Evolutionary conservation across 192 early-diverging fungal species (phyloP).

Genomic region (Gaertneriomyces sp.): DNA sequence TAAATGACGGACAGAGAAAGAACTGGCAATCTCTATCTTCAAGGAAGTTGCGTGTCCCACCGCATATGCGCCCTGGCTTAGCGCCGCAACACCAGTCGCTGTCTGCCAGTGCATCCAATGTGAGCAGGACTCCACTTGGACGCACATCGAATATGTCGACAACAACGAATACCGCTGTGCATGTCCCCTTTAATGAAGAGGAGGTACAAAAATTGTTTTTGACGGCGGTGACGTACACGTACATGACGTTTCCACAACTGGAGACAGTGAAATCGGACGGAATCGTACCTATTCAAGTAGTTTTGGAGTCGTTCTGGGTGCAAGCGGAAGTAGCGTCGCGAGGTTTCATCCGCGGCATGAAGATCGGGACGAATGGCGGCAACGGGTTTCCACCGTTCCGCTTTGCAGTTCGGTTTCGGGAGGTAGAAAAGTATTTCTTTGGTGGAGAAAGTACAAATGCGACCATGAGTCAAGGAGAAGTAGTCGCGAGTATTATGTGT

Average conservation of each 20-base stretch:
- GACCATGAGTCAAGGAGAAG: too few relatives aligned
- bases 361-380: constrained; percentile 15
- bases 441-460: background rate
- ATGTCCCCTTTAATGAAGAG: too few relatives aligned
- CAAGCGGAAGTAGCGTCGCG: constrained; percentile 39
- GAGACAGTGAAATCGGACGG: constrained; percentile 41
- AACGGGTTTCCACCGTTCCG: constrained; percentile 26
- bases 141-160: too few relatives aligned
- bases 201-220: constrained; percentile 29
- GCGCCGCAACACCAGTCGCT: too few relatives aligned
- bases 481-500: constrained; percentile 8
- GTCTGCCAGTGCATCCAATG: too few relatives aligned
- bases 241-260: constrained; percentile 49
- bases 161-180: too few relatives aligned
- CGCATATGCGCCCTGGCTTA: too few relatives aligned
- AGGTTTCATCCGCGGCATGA: constrained; percentile 1
- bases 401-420: constrained; percentile 32
- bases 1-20: too few relatives aligned
- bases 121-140: too few relatives aligned
- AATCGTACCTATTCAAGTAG: constrained; percentile 37
- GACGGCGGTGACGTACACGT: constrained; percentile 40
- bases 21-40: too few relatives aligned
- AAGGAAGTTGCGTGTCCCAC: too few relatives aligned
- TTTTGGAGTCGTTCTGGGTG: constrained; percentile 43
- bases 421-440: constrained; percentile 25